Evolutionary conservation across 208 protist genomes (phyloP).

Genomic region (Leishmania turanica): DNA sequence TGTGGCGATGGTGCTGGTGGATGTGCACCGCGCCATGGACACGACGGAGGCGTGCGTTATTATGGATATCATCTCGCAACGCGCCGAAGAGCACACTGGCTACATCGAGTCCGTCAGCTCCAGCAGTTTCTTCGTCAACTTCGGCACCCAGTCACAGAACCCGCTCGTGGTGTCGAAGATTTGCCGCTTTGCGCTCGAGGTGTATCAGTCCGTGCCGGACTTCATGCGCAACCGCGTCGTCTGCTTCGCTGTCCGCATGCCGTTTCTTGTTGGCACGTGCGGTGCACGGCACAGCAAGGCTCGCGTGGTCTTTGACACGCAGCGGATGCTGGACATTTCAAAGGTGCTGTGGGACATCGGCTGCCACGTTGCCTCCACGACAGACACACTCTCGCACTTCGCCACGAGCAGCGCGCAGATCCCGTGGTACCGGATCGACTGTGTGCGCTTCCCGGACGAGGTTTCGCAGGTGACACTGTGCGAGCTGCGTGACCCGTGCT

Average conservation of each 20-base stretch:
- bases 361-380: conserved; percentile 63
- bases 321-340: conserved; percentile 44
- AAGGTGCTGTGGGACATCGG: conserved; percentile 58
- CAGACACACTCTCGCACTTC: conserved; percentile 52
- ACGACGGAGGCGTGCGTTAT: conserved; percentile 22
- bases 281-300: conserved; percentile 46
- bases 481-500: conserved; percentile 42
- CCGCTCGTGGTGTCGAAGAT: conserved; percentile 61
- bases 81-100: conserved; percentile 41
- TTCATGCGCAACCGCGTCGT: conserved; percentile 43
- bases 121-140: conserved; percentile 60
- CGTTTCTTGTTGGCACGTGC: conserved; percentile 75
- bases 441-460: conserved; percentile 45
- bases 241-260: conserved; percentile 58
- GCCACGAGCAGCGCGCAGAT: conserved; percentile 36
- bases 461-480: conserved; percentile 50
- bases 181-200: conserved; percentile 60
- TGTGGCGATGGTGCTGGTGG: conserved; percentile 61
- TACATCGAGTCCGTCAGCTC: conserved; percentile 60
- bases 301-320: conserved; percentile 43
- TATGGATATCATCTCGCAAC: conserved; percentile 49
- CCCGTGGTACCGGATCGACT: conserved; percentile 67
- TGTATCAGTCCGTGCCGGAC: conserved; percentile 39
- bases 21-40: conserved; percentile 42
- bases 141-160: conserved; percentile 65